Evolutionary conservation across 306 rosid species (phyloP).

Genomic region (Geum urbanum): DNA sequence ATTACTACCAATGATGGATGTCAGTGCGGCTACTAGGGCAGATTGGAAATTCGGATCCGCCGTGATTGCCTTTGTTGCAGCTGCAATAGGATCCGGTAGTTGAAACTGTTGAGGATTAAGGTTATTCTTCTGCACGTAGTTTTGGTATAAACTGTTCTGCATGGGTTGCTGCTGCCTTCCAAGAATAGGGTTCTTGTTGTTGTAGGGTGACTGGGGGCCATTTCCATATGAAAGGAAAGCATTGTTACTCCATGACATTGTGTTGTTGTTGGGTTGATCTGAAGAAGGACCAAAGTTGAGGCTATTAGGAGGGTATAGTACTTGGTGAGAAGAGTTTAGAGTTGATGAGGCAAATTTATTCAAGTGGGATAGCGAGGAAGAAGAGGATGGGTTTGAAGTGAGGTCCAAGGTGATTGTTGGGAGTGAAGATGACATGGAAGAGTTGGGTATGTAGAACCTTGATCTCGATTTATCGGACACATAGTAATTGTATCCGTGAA

Average conservation of each 20-base stretch:
- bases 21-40: conserved; percentile 68
- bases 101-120: conserved; percentile 14
- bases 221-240: conserved; percentile 39
- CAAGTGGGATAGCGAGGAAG: conserved; percentile 41
- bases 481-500: conserved; percentile 52
- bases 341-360: conserved; percentile 39
- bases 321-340: conserved; percentile 36
- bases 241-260: conserved; percentile 49
- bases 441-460: conserved; percentile 45
- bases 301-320: conserved; percentile 39
- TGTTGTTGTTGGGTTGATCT: conserved; percentile 31
- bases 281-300: conserved; percentile 58
- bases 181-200: conserved; percentile 38
- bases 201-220: conserved; percentile 27
- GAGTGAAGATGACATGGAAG: conserved; percentile 58
- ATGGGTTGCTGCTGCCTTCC: conserved; percentile 35
- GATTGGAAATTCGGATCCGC: conserved; percentile 84
- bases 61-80: conserved; percentile 85
- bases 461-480: conserved; percentile 48
- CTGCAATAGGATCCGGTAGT: conserved; percentile 56
- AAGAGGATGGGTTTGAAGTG: conserved; percentile 50
- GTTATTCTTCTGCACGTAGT: conserved; percentile 40
- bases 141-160: conserved; percentile 37
- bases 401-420: conserved; percentile 93
- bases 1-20: conserved; percentile 54